Evolutionary conservation across 805 yeast species (phyloP).

Genomic region (Yamadazyma phyllophila): DNA sequence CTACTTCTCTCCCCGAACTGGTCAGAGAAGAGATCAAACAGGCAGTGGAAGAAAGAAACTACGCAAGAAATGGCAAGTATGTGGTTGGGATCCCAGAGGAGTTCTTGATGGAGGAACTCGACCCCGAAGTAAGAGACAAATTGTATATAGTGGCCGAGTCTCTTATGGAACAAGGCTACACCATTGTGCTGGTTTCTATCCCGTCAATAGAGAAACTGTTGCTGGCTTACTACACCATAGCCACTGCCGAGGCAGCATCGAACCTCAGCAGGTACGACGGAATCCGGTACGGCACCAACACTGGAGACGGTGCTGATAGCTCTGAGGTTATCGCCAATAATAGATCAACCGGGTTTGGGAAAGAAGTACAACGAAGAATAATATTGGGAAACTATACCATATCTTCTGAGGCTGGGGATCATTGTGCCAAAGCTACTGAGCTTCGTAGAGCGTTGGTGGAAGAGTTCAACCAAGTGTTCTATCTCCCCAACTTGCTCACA

Average conservation of each 20-base stretch:
- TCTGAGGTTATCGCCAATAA: constrained; percentile 37
- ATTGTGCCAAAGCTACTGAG: constrained; percentile 71
- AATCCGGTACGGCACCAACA: constrained; percentile 70
- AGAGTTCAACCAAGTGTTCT: constrained; percentile 68
- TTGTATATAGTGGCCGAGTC: constrained; percentile 47
- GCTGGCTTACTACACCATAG: constrained; percentile 82
- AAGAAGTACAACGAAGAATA: constrained; percentile 80
- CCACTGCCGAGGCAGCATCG: constrained; percentile 93
- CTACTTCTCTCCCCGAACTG: constrained; percentile 55
- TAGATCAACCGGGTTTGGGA: constrained; percentile 67
- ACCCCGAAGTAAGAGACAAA: constrained; percentile 41
- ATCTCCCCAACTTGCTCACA: constrained; percentile 40
- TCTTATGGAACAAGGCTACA: constrained; percentile 49
- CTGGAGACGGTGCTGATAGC: constrained; percentile 16
- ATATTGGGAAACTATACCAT: constrained; percentile 83
- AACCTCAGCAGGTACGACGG: constrained; percentile 92
- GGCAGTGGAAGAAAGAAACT: constrained; percentile 7
- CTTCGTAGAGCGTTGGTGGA: constrained; percentile 58
- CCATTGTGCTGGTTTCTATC: constrained; percentile 61
- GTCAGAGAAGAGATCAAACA: constrained; percentile 28
- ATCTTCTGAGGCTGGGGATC: constrained; percentile 71
- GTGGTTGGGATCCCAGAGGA: constrained; percentile 76
- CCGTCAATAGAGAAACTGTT: constrained; percentile 66
- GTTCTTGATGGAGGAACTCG: constrained; percentile 54
- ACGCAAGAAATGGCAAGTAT: constrained; percentile 21